Base-by-base conservation (phyloP, 2,329 filamentous ascomycete species). In the Aciculosporium take region DNA sequence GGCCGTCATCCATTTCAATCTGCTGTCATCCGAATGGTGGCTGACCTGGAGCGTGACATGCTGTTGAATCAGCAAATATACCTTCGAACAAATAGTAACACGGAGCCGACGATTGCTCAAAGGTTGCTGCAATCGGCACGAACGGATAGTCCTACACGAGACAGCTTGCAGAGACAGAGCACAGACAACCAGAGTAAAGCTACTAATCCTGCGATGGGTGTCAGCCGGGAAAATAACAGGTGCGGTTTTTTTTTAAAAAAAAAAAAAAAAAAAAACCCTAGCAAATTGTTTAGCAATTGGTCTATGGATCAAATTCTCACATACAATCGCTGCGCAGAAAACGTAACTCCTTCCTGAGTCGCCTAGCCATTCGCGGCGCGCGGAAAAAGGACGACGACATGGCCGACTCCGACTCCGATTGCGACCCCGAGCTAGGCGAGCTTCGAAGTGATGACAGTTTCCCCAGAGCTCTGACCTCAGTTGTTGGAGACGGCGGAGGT, bases 331-430 rank as follows among this genome's bases (percentile, higher is more conserved):
- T 28, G 5, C 39, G 25, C 30, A 94, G 83, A 61, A 95, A 94
- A 65, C 81, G 84, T 23, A 76, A 82, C 15, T 94, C 87, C 12
- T 94, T 98, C 57, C 74, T 98, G 23, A 93, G 86, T 59, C 83
- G 87, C 41, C 71, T 81, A 41, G 71, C 69, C 52, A 79, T 96
- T 59, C 76, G 79, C 28, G 72, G 74, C 46, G 72, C 71, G 45
- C 87, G 86, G 65, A 93, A 82, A 61, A 86, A 83, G 56, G 75
- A 76, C 46, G 65, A 71, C 43, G 67, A 69, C 32, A 57, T 63
- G 40, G 68, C 69, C 39, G 75, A 79, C 49, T 76, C 81, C 61
- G 79, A 75, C 52, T 86, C 82, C 1, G 75, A 79, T 49, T 76
- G 81, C 61, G 79, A 75, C 52, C 86, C 82, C 1, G 84, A 88